These are phyloP conservation scores for Trypanosoma conorhini DNA, from an alignment of 208 protist species.

Conservation along the genomic window DNA sequence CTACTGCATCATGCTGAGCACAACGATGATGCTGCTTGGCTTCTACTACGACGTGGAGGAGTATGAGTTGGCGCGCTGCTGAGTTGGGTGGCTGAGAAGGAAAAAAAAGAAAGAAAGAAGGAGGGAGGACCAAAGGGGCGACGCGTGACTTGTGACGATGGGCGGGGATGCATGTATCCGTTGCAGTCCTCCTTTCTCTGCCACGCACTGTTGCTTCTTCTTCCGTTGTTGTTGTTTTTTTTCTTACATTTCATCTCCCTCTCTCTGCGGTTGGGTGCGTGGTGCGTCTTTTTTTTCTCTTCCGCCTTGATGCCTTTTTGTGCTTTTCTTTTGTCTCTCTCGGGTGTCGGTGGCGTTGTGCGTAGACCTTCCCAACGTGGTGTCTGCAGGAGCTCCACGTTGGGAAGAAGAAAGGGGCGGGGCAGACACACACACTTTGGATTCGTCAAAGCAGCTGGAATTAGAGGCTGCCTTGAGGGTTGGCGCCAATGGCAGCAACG, in stretches of 20 bases:
- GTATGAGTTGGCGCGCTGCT: constrained; percentile 38
- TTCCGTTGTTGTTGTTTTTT: too few species aligned
- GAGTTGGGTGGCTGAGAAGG: not conserved
- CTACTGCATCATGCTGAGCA: constrained; percentile 50
- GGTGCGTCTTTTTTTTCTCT: too few species aligned
- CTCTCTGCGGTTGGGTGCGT: too few species aligned
- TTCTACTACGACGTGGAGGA: constrained; percentile 70
- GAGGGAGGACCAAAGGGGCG: not conserved
- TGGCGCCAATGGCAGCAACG: not conserved
- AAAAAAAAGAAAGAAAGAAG: not conserved
- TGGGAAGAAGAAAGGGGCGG: not conserved
- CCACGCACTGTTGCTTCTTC: not conserved
- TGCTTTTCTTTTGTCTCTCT: not conserved
- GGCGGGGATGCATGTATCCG: not conserved
- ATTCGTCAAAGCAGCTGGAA: not conserved
- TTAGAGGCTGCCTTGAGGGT: not conserved
- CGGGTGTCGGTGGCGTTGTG: not conserved
- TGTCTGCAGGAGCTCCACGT: not conserved
- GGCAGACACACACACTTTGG: too few species aligned
- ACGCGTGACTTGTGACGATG: not conserved
- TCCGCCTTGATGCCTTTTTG: too few species aligned
- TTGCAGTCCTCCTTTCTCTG: not conserved
- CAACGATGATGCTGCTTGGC: constrained; percentile 41
- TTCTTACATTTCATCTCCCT: too few species aligned
- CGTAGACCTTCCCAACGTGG: not conserved